phyloP scores from a whole-genome alignment of 306 rosid species.

The Urtica urens region DNA sequence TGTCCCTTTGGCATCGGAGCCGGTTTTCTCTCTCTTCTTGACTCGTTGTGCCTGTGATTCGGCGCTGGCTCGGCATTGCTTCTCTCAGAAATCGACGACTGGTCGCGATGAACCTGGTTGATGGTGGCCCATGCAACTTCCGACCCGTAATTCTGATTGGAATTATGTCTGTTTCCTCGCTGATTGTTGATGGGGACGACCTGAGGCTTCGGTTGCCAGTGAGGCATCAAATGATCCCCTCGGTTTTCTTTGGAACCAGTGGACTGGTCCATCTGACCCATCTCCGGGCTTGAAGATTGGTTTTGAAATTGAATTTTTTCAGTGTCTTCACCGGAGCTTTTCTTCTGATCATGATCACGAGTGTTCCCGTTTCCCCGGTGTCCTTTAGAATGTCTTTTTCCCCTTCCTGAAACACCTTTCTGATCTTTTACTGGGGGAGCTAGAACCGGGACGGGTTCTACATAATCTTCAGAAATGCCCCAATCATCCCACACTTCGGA shows the following conservation, averaged over 20 bases:
- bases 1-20: constrained; percentile 43
- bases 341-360: constrained; percentile 46
- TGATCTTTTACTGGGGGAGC: constrained; percentile 48
- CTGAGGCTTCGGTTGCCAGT: constrained; percentile 85
- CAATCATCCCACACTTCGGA: constrained; percentile 41
- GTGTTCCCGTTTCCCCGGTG: constrained; percentile 37
- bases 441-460: constrained; percentile 26
- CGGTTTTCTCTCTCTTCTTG: constrained; percentile 43
- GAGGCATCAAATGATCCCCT: constrained; percentile 44
- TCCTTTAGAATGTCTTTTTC: constrained; percentile 49
- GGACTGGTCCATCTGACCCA: constrained; percentile 30
- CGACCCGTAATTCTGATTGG: constrained; percentile 29
- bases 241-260: constrained; percentile 46
- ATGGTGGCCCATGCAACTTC: constrained; percentile 23
- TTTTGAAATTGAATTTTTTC: constrained; percentile 34
- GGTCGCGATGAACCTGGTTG: constrained; percentile 32
- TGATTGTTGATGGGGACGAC: constrained; percentile 29
- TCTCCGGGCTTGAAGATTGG: constrained; percentile 28
- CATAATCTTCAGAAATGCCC: constrained; percentile 23
- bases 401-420: constrained; percentile 34
- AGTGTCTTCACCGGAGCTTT: constrained; percentile 19
- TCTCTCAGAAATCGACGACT: constrained; percentile 26
- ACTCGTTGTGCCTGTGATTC: constrained; percentile 28
- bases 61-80: constrained; percentile 32
- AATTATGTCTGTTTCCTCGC: constrained; percentile 26